phyloP scores from a whole-genome alignment of 2,329 filamentous ascomycete species.

The Trichoderma atroviride region DNA sequence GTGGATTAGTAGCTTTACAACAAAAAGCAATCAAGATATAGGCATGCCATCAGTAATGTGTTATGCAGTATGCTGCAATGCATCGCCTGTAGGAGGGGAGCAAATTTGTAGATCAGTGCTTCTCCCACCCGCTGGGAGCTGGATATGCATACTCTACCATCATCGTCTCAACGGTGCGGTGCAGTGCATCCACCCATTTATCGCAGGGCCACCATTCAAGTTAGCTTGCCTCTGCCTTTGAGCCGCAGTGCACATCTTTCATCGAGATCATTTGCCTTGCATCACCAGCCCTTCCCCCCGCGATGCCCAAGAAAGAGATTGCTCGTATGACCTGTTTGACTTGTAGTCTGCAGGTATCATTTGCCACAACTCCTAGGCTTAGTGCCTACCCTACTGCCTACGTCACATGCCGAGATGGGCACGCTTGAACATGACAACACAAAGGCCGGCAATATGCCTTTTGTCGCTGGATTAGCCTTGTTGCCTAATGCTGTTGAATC shows the following conservation, averaged over 20 bases:
- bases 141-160: background rate
- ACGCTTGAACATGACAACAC: background rate
- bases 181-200: background rate
- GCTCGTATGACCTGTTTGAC: background rate
- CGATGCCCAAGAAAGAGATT: background rate
- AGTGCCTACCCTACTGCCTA: background rate
- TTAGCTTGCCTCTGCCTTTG: background rate
- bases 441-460: background rate
- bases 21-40: background rate
- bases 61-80: background rate
- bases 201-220: background rate
- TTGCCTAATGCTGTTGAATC: background rate
- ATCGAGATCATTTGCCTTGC: slow-evolving; percentile 1
- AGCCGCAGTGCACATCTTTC: background rate
- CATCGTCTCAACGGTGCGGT: background rate
- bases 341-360: background rate
- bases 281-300: slow-evolving; percentile 5
- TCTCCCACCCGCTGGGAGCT: background rate
- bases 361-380: background rate
- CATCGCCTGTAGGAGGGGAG: background rate
- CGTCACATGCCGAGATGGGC: background rate
- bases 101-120: background rate
- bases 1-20: background rate
- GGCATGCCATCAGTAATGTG: background rate
- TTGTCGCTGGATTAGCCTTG: background rate